These are phyloP conservation scores for Thraustotheca clavata DNA, from an alignment of 352 stramenopile species.

Conservation along the genomic window DNA sequence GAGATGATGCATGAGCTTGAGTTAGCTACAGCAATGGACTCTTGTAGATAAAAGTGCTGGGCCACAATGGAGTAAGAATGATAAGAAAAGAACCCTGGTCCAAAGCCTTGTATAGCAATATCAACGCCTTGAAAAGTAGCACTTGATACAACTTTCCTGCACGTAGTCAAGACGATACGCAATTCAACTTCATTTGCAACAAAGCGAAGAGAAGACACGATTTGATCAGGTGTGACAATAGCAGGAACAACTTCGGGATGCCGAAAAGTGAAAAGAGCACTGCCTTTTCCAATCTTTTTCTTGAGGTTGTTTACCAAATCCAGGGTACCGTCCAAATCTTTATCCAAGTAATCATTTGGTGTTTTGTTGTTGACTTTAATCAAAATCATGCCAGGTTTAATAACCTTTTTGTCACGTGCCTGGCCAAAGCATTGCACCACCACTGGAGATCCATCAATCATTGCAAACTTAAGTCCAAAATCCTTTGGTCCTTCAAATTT, in stretches of 20 bases:
- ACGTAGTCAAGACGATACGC: constrained; percentile 52
- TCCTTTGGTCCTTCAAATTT: constrained; percentile 27
- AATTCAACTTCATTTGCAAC: constrained; percentile 26
- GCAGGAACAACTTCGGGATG: constrained; percentile 48
- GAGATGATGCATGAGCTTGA: constrained; percentile 67
- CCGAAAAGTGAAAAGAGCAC: constrained; percentile 60
- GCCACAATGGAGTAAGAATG: constrained; percentile 64
- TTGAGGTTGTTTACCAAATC: no score
- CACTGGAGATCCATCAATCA: background rate
- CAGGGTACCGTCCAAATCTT: constrained; percentile 42
- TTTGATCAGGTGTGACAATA: constrained; percentile 37
- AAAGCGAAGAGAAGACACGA: background rate
- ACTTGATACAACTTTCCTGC: constrained; percentile 53
- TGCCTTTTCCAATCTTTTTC: background rate
- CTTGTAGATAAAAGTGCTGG: constrained; percentile 71
- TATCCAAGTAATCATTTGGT: constrained; percentile 38
- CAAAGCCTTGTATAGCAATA: constrained; percentile 61
- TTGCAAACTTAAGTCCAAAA: no score
- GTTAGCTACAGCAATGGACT: constrained; percentile 30
- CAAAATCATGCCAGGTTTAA: constrained; percentile 65
- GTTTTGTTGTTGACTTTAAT: constrained; percentile 62
- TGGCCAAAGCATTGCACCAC: constrained; percentile 25
- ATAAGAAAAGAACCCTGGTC: constrained; percentile 68
- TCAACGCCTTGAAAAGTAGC: constrained; percentile 38
- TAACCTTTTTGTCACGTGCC: constrained; percentile 47